A percentile compares a stretch with the other conserved stretches of the same genome.
phyloP scores from a whole-genome alignment of 2,329 filamentous ascomycete genomes.

The Calonectria naviculata region DNA sequence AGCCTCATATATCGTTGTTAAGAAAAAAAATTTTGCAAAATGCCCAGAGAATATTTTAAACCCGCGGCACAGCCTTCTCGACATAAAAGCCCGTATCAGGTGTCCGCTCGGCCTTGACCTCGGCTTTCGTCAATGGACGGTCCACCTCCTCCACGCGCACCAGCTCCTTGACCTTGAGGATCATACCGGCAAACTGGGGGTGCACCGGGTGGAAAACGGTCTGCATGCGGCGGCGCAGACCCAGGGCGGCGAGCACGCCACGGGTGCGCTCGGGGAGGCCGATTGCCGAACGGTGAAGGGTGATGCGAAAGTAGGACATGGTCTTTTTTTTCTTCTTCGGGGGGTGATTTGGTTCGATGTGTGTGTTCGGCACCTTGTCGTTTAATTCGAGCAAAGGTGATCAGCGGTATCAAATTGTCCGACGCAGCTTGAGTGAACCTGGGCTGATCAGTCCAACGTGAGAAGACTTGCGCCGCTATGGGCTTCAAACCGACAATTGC shows the following conservation, averaged over 20 bases:
- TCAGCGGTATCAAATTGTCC: not conserved
- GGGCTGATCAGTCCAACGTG: not conserved
- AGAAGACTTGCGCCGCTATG: not conserved
- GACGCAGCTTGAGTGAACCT: not conserved
- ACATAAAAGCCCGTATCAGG: slow-evolving; percentile 86
- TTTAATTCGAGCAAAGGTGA: not conserved
- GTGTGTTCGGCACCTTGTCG: no score
- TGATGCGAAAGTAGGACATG: slow-evolving; percentile 93
- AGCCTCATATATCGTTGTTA: not conserved
- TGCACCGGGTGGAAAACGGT: slow-evolving; percentile 91
- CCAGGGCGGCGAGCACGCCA: slow-evolving; percentile 86
- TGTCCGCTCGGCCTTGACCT: slow-evolving; percentile 78
- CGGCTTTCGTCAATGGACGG: slow-evolving; percentile 67
- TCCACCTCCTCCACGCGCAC: slow-evolving; percentile 86
- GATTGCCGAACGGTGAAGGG: slow-evolving; percentile 89
- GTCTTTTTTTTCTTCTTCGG: slow-evolving; percentile 12
- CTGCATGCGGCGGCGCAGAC: slow-evolving; percentile 84
- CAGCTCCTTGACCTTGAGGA: slow-evolving; percentile 94
- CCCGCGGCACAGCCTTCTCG: slow-evolving; percentile 64
- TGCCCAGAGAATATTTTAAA: no score
- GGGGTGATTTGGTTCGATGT: no score
- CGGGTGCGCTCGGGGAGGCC: slow-evolving; percentile 84
- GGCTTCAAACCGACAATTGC: not conserved
- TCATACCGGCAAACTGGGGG: slow-evolving; percentile 85
- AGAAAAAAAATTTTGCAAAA: no score